Conservation (phyloP, 768 basidiomycete species). For the Boletus huronensis region DNA sequence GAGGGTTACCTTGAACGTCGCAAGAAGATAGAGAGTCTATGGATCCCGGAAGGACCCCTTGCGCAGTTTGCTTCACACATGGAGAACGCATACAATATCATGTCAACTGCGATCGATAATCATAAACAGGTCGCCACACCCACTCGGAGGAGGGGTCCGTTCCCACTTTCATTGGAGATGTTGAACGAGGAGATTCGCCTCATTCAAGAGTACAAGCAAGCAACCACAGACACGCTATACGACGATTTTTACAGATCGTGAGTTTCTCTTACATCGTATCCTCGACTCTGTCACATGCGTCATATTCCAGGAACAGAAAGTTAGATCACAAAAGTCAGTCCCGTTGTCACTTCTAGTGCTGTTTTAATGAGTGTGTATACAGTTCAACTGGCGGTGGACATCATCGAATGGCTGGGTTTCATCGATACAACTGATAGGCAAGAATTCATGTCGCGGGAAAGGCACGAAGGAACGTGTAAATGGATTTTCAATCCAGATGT, state of each 20-base stretch:
- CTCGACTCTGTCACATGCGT: not conserved
- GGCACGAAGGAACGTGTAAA: constrained; percentile 22
- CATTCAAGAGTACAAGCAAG: constrained; percentile 21
- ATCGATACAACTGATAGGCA: constrained; percentile 25
- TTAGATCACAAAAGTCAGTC: constrained; percentile 25
- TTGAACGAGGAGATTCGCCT: constrained; percentile 22
- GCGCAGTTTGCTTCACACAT: constrained; percentile 21
- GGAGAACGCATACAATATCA: constrained; percentile 14
- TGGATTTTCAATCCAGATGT: constrained; percentile 22
- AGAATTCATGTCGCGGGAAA: constrained; percentile 24
- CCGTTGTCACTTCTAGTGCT: not conserved
- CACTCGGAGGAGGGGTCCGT: constrained; percentile 13
- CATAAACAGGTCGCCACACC: constrained; percentile 15
- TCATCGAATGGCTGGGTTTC: constrained; percentile 23
- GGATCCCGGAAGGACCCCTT: constrained; percentile 16
- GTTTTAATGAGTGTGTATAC: constrained; percentile 1
- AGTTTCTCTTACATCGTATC: not conserved
- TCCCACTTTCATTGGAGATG: constrained; percentile 22
- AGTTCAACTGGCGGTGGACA: constrained; percentile 24
- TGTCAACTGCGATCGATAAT: constrained; percentile 22
- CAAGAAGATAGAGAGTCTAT: constrained; percentile 18
- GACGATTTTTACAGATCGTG: constrained; percentile 22
- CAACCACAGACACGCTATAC: constrained; percentile 13
- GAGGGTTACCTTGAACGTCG: constrained; percentile 22
- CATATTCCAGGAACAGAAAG: constrained; percentile 13